Percentiles rank a stretch among this genome's conserved stretches.
Conservation (phyloP, 2,329 filamentous ascomycete genomes). For the Taxawa tesnikishii region DNA sequence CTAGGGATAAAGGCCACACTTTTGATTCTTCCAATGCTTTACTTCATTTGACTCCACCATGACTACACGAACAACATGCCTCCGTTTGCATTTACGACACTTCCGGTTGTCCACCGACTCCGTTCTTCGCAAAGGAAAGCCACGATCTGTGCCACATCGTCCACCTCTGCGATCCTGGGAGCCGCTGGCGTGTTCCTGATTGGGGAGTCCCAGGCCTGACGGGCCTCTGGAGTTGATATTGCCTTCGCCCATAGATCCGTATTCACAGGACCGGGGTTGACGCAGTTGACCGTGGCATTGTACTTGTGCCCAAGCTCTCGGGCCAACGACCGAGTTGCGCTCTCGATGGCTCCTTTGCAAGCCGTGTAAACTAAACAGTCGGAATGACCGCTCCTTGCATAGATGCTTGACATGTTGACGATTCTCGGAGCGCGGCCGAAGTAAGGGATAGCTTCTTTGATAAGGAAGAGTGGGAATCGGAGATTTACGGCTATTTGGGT, state of each 20-base stretch:
- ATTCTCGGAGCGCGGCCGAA: conserved; percentile 30
- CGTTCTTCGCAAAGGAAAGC: conserved; percentile 5
- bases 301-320: conserved; percentile 8
- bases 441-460: conserved; percentile 18
- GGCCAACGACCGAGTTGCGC: conserved; percentile 7
- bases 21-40: too few relatives aligned
- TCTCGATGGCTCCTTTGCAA: conserved; percentile 7
- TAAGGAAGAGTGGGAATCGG: conserved; percentile 18
- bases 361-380: conserved; percentile 39
- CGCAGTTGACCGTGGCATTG: conserved; percentile 7
- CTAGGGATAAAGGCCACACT: too few relatives aligned
- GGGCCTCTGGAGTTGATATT: conserved; percentile 7
- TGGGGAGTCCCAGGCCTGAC: conserved; percentile 2
- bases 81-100: conserved; percentile 5
- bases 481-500: conserved; percentile 12
- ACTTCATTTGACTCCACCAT: too few relatives aligned
- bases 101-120: conserved; percentile 4
- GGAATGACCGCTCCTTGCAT: conserved; percentile 40
- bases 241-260: conserved; percentile 11
- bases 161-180: conserved; percentile 1
- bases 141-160: conserved; percentile 6
- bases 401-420: conserved; percentile 44
- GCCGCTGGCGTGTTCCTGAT: conserved; percentile 4
- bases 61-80: conserved; percentile 6
- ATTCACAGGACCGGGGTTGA: conserved; percentile 9